Percentiles rank a stretch among this genome's conserved stretches.
phyloP scores from a whole-genome alignment of 140 eudicot species.

The Oenanthe javanica region DNA sequence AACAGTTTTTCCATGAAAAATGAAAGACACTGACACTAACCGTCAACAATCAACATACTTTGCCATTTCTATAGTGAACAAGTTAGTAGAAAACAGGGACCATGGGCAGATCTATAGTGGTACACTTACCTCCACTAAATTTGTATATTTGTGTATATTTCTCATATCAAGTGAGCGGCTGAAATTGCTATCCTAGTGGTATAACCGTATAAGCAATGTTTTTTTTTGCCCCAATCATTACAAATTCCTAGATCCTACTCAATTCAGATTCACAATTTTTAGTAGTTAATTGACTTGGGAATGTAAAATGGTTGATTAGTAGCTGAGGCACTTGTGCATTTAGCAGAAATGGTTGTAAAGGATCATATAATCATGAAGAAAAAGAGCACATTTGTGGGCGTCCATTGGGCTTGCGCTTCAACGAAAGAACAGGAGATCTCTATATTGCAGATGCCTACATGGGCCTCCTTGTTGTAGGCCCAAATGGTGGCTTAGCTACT shows the following conservation, averaged over 20 bases:
- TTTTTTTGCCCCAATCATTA: background rate
- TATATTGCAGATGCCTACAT: conserved; percentile 55
- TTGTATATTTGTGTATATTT: no score
- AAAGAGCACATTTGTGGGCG: conserved; percentile 46
- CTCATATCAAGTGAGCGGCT: background rate
- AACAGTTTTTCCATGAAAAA: background rate
- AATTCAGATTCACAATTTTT: background rate
- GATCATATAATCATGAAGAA: conserved; percentile 9
- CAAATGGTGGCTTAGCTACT: conserved; percentile 37
- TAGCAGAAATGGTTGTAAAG: conserved; percentile 25
- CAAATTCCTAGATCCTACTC: background rate
- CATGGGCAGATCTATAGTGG: no score
- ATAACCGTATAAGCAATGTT: background rate
- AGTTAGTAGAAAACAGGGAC: no score
- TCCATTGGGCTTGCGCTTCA: conserved; percentile 49
- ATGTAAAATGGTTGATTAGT: background rate
- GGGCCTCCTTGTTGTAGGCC: conserved; percentile 50
- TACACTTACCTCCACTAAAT: no score
- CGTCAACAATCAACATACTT: background rate
- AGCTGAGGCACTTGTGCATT: conserved; percentile 4
- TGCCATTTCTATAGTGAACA: background rate
- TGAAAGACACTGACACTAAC: background rate
- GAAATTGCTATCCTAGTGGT: background rate
- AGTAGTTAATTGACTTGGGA: background rate
- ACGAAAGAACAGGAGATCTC: conserved; percentile 31